Evolutionary conservation across 176 grass and related monocot species (phyloP), one percentile per base, ranked within the genome.

Genomic region (Zea luxurians): DNA sequence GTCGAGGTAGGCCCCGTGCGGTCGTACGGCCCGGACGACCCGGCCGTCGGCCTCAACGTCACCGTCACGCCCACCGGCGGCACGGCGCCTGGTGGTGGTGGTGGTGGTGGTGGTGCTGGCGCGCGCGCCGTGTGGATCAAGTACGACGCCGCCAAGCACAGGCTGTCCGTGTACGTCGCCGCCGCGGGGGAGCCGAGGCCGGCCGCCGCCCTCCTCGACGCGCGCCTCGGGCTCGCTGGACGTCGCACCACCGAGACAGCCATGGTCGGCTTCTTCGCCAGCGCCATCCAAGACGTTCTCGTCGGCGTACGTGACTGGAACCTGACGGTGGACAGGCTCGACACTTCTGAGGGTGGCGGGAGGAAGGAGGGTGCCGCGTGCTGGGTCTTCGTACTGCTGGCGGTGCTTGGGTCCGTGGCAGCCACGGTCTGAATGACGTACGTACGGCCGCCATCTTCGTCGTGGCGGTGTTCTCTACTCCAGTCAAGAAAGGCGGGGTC

Each of bases 21-120:
- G 63, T 81, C 84, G 0, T 81, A 86, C 15, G 64, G 35, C 2
- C 63, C 18, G 0, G 44, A 61, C 13, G 35, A 2, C n/a, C 36
- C 77, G 0, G 7, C 59, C 62, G 50, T 75, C 18, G 84, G 84
- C 43, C 63, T 81, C 53, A 81, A 81, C 78, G 20, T 86, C 71
- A 86, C 84, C 71, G 8, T 86, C 44, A 20, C 37, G 10, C 53
- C 71, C 8, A 78, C 53, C 57, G n/a, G 44, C 57, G n/a, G 44
- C 18, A 45, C 74, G 0, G 66, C 37, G 27, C 27, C 27, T 27
- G 27, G 27, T 27, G 27, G 27, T 27, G 27, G 27, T 27, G 27
- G 27, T 27, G 27, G 27, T 1, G 27, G 27, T 27, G 1, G 18
- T 44, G 0, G 2, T 35, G 0, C 1, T 44, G 0, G 2, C 43